phyloP scores from a whole-genome alignment of 495 filamentous ascomycete genomes.

The Lepidopterella palustris region DNA sequence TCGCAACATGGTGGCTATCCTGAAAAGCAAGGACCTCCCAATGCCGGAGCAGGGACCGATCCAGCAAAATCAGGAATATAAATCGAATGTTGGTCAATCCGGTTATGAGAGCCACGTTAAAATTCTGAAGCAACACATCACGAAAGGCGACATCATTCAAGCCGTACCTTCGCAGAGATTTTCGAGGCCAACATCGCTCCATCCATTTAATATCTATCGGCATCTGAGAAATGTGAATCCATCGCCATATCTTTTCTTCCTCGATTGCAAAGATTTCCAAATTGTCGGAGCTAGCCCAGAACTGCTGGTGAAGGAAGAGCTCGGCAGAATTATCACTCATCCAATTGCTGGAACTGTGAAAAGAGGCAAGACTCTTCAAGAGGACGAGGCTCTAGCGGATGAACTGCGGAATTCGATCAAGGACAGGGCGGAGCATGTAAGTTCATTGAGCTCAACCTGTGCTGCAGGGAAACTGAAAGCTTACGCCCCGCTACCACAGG shows the following conservation, averaged over 20 bases:
- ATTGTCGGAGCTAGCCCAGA: slow-evolving; percentile 93
- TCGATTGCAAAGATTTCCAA: slow-evolving; percentile 84
- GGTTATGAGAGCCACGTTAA: slow-evolving; percentile 87
- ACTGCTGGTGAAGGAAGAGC: slow-evolving; percentile 83
- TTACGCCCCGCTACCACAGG: slow-evolving; percentile 36
- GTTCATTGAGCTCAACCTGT: slow-evolving; percentile 1
- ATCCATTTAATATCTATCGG: slow-evolving; percentile 98
- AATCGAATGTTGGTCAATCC: slow-evolving; percentile 83
- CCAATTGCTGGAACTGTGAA: slow-evolving; percentile 94
- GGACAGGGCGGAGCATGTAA: slow-evolving; percentile 80
- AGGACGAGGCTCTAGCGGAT: slow-evolving; percentile 72
- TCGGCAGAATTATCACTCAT: slow-evolving; percentile 86
- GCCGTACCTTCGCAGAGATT: slow-evolving; percentile 92
- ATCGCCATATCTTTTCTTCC: slow-evolving; percentile 93
- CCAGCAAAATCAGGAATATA: slow-evolving; percentile 64
- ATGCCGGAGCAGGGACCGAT: slow-evolving; percentile 72
- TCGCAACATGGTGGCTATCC: slow-evolving; percentile 55
- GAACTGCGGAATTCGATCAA: slow-evolving; percentile 77
- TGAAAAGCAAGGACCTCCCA: slow-evolving; percentile 66
- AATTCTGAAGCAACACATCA: slow-evolving; percentile 77
- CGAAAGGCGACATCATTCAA: slow-evolving; percentile 90
- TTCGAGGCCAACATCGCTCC: slow-evolving; percentile 77
- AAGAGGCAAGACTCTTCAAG: slow-evolving; percentile 69
- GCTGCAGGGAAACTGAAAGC: not conserved
- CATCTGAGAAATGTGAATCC: slow-evolving; percentile 93